phyloP scores from a whole-genome alignment of 805 yeast species.

The Zygotorulaspora florentina region DNA sequence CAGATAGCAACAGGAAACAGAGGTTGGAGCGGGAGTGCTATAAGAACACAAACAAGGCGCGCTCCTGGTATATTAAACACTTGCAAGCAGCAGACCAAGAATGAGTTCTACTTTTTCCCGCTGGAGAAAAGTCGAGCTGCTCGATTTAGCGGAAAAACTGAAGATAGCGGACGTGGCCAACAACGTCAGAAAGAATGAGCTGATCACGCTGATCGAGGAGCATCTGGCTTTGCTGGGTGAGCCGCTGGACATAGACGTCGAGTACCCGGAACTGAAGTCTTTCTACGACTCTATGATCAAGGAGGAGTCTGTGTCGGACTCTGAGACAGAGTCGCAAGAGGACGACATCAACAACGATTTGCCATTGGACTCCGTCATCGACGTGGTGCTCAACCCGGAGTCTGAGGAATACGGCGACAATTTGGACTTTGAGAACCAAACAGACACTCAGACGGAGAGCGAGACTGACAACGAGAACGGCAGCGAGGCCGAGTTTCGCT shows the following conservation, averaged over 20 bases:
- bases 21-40: background rate
- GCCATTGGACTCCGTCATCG: background rate
- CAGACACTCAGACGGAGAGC: background rate
- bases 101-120: conserved; percentile 17
- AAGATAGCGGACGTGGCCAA: conserved; percentile 18
- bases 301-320: conserved; percentile 1
- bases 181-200: conserved; percentile 17
- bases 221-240: conserved; percentile 17
- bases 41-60: background rate
- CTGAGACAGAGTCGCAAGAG: background rate
- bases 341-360: background rate
- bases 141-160: conserved; percentile 27
- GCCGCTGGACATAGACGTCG: conserved; percentile 24
- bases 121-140: conserved; percentile 29
- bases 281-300: conserved; percentile 18
- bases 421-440: background rate
- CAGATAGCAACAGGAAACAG: background rate
- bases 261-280: conserved; percentile 28
- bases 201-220: conserved; percentile 19
- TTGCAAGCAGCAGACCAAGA: background rate
- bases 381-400: background rate
- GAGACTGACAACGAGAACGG: conserved; percentile 8
- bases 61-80: background rate
- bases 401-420: background rate
- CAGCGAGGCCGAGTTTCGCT: conserved; percentile 14